phyloP scores from a whole-genome alignment of 345 rosid species.

The Alliaria petiolata region DNA sequence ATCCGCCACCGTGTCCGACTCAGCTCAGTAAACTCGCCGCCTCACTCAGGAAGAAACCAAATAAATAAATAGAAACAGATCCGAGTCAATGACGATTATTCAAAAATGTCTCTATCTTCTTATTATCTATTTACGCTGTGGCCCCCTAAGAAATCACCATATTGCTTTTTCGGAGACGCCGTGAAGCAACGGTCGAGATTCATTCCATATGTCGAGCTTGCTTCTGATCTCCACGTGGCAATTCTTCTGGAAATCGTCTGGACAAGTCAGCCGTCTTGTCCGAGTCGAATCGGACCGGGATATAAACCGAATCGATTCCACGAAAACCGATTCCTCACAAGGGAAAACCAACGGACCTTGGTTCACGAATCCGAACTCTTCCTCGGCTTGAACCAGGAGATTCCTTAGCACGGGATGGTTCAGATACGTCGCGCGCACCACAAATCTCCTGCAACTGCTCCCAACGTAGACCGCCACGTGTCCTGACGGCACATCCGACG shows the following conservation, averaged over 20 bases:
- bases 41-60: conserved; percentile 6
- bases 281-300: conserved; percentile 53
- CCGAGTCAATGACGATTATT: conserved; percentile 9
- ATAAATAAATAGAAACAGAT: too few species aligned
- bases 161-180: conserved; percentile 47
- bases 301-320: conserved; percentile 64
- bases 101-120: neutral
- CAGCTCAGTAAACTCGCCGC: conserved; percentile 8
- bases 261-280: conserved; percentile 40
- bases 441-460: conserved; percentile 58
- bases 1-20: conserved; percentile 6
- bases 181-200: conserved; percentile 74
- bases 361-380: conserved; percentile 80
- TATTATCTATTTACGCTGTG: conserved; percentile 7
- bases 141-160: conserved; percentile 34
- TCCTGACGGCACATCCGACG: conserved; percentile 86
- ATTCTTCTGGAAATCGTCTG: conserved; percentile 54
- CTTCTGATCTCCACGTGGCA: conserved; percentile 50
- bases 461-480: conserved; percentile 90
- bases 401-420: conserved; percentile 80
- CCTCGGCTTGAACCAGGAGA: conserved; percentile 72
- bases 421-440: conserved; percentile 81
- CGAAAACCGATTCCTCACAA: conserved; percentile 83
- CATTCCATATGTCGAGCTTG: conserved; percentile 57
- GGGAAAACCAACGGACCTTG: conserved; percentile 85